These are phyloP conservation scores for Curvularia verruculosa DNA, from an alignment of 2,329 filamentous ascomycete genomes.

Conservation along the genomic window DNA sequence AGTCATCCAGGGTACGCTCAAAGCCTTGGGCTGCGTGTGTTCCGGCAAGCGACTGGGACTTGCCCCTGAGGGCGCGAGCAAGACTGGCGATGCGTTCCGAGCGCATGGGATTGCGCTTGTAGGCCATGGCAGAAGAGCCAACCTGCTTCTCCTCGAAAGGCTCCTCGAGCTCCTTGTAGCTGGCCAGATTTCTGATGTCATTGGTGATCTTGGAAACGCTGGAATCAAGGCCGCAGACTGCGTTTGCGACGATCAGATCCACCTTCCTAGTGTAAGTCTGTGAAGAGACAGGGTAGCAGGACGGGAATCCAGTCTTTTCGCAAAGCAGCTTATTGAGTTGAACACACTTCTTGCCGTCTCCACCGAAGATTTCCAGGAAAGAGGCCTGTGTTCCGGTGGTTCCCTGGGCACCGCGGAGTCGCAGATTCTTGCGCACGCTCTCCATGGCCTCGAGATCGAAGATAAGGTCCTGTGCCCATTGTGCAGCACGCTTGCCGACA, in stretches of 20 bases:
- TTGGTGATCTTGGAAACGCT: conserved; percentile 76
- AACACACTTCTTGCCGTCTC: conserved; percentile 65
- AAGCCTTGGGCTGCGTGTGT: conserved; percentile 78
- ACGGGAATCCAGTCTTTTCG: conserved; percentile 68
- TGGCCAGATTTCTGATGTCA: conserved; percentile 75
- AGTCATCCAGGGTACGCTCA: conserved; percentile 79
- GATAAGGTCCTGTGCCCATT: conserved; percentile 78
- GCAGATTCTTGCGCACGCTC: conserved; percentile 68
- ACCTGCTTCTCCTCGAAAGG: conserved; percentile 77
- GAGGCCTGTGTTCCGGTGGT: conserved; percentile 63
- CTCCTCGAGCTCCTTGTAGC: conserved; percentile 84
- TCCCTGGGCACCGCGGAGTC: conserved; percentile 70
- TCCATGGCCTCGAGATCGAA: conserved; percentile 79
- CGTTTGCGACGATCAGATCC: conserved; percentile 79
- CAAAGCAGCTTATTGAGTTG: conserved; percentile 68
- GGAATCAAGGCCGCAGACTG: conserved; percentile 78
- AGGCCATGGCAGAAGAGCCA: conserved; percentile 59
- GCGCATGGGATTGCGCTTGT: conserved; percentile 68
- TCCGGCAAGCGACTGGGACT: conserved; percentile 62
- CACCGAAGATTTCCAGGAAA: conserved; percentile 72
- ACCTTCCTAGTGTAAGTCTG: conserved; percentile 84
- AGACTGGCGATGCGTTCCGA: conserved; percentile 65
- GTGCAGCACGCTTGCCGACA: conserved; percentile 70
- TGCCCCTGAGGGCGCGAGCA: conserved; percentile 63
- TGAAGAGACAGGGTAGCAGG: conserved; percentile 68